Conservation (phyloP, 139 green algal species). For the Chlorella sp. region DNA sequence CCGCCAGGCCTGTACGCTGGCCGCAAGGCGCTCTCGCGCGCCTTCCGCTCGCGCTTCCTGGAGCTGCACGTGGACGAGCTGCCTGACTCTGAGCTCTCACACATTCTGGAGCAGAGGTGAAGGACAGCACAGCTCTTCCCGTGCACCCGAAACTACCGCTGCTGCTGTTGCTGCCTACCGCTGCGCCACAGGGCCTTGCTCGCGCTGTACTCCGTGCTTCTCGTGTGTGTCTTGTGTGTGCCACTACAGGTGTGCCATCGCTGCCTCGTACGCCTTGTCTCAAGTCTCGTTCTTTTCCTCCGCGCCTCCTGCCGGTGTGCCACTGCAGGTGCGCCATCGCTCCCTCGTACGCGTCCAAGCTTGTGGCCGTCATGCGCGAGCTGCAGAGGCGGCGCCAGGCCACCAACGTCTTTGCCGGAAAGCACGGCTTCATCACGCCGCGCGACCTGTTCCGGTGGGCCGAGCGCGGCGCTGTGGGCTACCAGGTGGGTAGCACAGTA, state of each 20-base stretch:
- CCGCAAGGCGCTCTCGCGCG: conserved; percentile 74
- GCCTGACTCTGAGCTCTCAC: conserved; percentile 84
- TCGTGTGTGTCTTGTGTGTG: too few species aligned
- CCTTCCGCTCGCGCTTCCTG: conserved; percentile 85
- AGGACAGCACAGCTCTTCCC: too few species aligned
- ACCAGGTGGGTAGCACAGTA: conserved; percentile 61
- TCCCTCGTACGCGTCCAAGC: conserved; percentile 75
- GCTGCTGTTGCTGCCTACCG: too few species aligned
- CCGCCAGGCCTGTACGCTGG: conserved; percentile 78
- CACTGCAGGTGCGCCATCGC: conserved; percentile 51
- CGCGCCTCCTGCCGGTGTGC: too few species aligned
- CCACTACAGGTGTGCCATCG: conserved; percentile 48
- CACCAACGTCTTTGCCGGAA: conserved; percentile 83
- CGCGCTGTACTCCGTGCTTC: too few species aligned
- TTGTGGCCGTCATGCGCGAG: conserved; percentile 88
- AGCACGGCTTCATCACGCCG: conserved; percentile 95
- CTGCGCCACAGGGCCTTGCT: too few species aligned
- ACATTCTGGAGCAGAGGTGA: conserved; percentile 69
- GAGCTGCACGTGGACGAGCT: conserved; percentile 98
- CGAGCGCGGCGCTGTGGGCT: conserved; percentile 69
- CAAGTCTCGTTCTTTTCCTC: too few species aligned
- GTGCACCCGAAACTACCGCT: too few species aligned
- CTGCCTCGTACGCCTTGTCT: conserved; percentile 74
- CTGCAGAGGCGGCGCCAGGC: conserved; percentile 76
- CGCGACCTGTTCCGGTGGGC: conserved; percentile 94